phyloP scores from a whole-genome alignment of 2,329 filamentous ascomycete genomes.

The Aspergillus ochraceus region DNA sequence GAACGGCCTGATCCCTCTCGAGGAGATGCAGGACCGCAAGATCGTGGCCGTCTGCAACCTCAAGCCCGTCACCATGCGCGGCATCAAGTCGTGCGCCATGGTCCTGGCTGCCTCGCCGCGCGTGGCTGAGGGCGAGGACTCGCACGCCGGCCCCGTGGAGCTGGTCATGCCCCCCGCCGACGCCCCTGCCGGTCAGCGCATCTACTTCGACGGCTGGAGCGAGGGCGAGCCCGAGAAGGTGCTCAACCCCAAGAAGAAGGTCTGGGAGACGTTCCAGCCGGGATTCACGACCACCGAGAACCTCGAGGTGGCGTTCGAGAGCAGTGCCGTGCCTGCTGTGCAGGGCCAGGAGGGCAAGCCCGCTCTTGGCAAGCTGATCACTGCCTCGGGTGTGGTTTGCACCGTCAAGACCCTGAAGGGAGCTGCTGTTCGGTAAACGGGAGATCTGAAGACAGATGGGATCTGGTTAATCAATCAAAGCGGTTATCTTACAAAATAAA shows the following conservation, averaged over 20 bases:
- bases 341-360: constrained; percentile 62
- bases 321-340: constrained; percentile 71
- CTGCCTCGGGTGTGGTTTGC: constrained; percentile 73
- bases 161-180: constrained; percentile 80
- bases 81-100: constrained; percentile 80
- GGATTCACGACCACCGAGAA: constrained; percentile 86
- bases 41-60: constrained; percentile 96
- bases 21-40: constrained; percentile 95
- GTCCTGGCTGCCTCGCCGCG: constrained; percentile 91
- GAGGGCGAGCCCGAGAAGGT: constrained; percentile 88
- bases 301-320: constrained; percentile 85
- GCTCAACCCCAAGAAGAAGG: constrained; percentile 99
- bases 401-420: constrained; percentile 78
- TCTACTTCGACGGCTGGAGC: constrained; percentile 88
- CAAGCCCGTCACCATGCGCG: constrained; percentile 99
- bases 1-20: constrained; percentile 86
- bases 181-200: constrained; percentile 77
- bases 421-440: constrained; percentile 73
- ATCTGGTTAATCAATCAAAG: not conserved
- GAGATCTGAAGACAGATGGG: not conserved
- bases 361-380: constrained; percentile 65
- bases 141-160: constrained; percentile 89
- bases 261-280: constrained; percentile 96
- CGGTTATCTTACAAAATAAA: constrained; percentile 1
- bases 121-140: constrained; percentile 75